phyloP scores from a whole-genome alignment of 768 basidiomycete genomes.

The Leccinum broughii region DNA sequence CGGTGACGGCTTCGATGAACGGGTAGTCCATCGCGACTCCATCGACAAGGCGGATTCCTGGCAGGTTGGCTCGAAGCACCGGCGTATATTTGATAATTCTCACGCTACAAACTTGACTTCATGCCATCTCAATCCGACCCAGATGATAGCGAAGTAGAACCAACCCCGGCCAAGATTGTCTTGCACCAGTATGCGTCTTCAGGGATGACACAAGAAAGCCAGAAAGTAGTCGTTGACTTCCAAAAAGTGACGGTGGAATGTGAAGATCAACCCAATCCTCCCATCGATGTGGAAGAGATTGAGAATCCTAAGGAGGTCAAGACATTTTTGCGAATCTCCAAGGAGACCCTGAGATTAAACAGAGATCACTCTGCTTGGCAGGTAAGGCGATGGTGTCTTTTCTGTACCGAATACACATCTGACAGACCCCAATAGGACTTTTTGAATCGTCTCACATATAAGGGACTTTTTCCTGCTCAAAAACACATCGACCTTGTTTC shows the following conservation, averaged over 20 bases:
- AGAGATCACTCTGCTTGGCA: too few relatives aligned
- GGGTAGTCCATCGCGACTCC: conserved; percentile 81
- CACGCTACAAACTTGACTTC: too few relatives aligned
- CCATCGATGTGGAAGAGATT: conserved; percentile 23
- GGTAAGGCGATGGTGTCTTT: too few relatives aligned
- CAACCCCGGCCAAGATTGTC: conserved; percentile 11
- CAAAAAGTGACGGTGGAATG: conserved; percentile 13
- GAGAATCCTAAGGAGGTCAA: not conserved
- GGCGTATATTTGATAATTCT: too few relatives aligned
- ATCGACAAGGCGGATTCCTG: conserved; percentile 54
- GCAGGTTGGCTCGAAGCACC: conserved; percentile 51
- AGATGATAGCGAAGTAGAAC: conserved; percentile 5
- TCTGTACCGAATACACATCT: too few relatives aligned
- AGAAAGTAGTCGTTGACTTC: conserved; percentile 20
- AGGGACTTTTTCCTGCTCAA: conserved; percentile 3
- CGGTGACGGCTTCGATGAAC: conserved; percentile 74
- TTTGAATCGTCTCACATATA: conserved; percentile 12
- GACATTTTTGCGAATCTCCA: too few relatives aligned
- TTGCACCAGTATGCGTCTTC: conserved; percentile 13
- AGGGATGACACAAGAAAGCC: not conserved
- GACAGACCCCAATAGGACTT: conserved; percentile 13
- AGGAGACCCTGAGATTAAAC: too few relatives aligned
- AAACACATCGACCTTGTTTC: not conserved
- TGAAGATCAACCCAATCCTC: conserved; percentile 15
- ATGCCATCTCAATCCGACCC: not conserved